phyloP scores from a whole-genome alignment of 352 stramenopile species.

The Phytopythium kandeliae region DNA sequence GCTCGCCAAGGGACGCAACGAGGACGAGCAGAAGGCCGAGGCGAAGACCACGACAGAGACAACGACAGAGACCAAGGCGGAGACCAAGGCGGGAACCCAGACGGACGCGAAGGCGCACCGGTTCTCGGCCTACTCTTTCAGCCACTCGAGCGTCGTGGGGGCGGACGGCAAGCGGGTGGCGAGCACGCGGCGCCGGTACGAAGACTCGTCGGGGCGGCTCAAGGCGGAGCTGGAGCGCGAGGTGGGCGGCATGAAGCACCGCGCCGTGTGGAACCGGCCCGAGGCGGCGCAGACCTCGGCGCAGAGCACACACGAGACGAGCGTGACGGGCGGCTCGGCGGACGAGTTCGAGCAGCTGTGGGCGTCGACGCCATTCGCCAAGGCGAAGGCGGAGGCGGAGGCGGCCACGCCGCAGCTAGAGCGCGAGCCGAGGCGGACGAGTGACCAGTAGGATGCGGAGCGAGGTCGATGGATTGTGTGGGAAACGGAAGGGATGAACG shows the following conservation, averaged over 20 bases:
- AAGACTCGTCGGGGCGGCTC: slow-evolving; percentile 40
- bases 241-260: slow-evolving; percentile 29
- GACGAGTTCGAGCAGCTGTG: slow-evolving; percentile 49
- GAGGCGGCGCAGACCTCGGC: slow-evolving; percentile 1
- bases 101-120: not conserved
- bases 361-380: slow-evolving; percentile 39
- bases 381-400: not conserved
- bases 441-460: too few species aligned
- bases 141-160: slow-evolving; percentile 26
- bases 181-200: slow-evolving; percentile 28
- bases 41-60: not conserved
- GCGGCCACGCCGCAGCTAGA: slow-evolving; percentile 16
- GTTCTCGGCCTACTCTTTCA: slow-evolving; percentile 46
- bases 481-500: too few species aligned
- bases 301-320: slow-evolving; percentile 19
- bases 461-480: too few species aligned
- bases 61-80: not conserved
- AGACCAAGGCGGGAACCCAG: slow-evolving; percentile 1
- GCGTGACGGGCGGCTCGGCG: slow-evolving; percentile 19
- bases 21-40: not conserved
- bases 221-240: slow-evolving; percentile 32
- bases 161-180: slow-evolving; percentile 24
- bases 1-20: not conserved
- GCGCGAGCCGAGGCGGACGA: slow-evolving; percentile 1
- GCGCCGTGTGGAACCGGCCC: slow-evolving; percentile 22